Conservation (phyloP, 2,329 filamentous ascomycete genomes). For the Calonectria ilicicola region DNA sequence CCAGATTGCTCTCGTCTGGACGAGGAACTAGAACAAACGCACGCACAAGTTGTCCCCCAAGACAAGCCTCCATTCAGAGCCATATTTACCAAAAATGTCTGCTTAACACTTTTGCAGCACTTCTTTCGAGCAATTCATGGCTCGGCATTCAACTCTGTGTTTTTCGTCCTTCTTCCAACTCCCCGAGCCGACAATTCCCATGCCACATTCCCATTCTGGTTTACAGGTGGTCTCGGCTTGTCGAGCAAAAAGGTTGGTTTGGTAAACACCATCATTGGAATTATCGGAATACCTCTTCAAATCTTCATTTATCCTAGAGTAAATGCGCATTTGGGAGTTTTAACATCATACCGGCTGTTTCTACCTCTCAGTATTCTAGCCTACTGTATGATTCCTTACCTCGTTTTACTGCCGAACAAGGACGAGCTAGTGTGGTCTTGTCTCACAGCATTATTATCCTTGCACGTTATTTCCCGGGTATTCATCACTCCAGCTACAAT, state of each 20-base stretch:
- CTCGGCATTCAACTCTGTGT: slow-evolving; percentile 37
- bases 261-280: slow-evolving; percentile 40
- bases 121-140: slow-evolving; percentile 25
- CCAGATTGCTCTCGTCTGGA: neutral
- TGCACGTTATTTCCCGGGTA: slow-evolving; percentile 37
- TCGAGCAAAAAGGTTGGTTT: slow-evolving; percentile 38
- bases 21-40: neutral
- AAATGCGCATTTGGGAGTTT: slow-evolving; percentile 28
- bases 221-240: slow-evolving; percentile 39
- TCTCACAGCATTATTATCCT: neutral
- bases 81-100: slow-evolving; percentile 33
- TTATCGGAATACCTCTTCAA: slow-evolving; percentile 39
- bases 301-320: slow-evolving; percentile 36
- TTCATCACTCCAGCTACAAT: slow-evolving; percentile 41
- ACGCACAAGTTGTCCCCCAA: neutral
- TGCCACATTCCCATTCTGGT: slow-evolving; percentile 29
- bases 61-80: slow-evolving; percentile 12
- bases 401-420: slow-evolving; percentile 33
- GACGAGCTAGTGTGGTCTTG: slow-evolving; percentile 32
- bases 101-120: slow-evolving; percentile 27
- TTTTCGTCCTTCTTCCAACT: slow-evolving; percentile 37
- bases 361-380: slow-evolving; percentile 37
- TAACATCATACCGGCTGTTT: slow-evolving; percentile 33
- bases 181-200: slow-evolving; percentile 11
- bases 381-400: slow-evolving; percentile 35